Evolutionary conservation across 2,329 filamentous ascomycete genomes (phyloP).

Genomic region (Leptographium wingfieldii): DNA sequence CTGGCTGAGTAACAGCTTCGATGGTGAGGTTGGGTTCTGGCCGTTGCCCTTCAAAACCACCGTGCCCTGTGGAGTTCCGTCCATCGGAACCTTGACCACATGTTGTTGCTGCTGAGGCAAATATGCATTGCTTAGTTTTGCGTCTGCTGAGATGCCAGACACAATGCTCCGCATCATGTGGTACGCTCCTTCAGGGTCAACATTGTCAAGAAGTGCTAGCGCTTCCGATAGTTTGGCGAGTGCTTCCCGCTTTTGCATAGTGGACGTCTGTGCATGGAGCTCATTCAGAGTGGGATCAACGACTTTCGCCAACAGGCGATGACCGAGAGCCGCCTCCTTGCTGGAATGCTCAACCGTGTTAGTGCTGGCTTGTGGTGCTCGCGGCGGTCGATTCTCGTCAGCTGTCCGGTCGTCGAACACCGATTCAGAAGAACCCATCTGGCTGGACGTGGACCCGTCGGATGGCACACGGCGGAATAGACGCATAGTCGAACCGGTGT

Average conservation of each 20-base stretch:
- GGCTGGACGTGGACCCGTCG: slow-evolving; percentile 41
- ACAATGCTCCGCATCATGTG: slow-evolving; percentile 70
- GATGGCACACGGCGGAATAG: slow-evolving; percentile 80
- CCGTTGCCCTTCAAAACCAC: slow-evolving; percentile 43
- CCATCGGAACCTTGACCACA: slow-evolving; percentile 22
- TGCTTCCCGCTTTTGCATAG: slow-evolving; percentile 61
- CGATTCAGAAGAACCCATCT: slow-evolving; percentile 14
- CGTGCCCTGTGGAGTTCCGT: slow-evolving; percentile 39
- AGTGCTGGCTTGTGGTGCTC: slow-evolving; percentile 19
- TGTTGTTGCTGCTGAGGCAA: slow-evolving; percentile 20
- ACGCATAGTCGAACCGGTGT: slow-evolving; percentile 80
- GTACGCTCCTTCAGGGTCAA: slow-evolving; percentile 84
- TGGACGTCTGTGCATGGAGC: slow-evolving; percentile 65
- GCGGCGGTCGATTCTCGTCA: slow-evolving; percentile 51
- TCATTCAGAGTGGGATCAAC: slow-evolving; percentile 77
- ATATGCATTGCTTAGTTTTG: slow-evolving; percentile 45
- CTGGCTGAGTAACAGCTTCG: slow-evolving; percentile 64
- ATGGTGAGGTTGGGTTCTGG: slow-evolving; percentile 25
- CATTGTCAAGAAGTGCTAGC: slow-evolving; percentile 68
- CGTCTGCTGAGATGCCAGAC: slow-evolving; percentile 57
- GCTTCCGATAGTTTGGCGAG: slow-evolving; percentile 75
- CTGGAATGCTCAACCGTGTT: slow-evolving; percentile 39
- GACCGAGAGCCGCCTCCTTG: slow-evolving; percentile 75
- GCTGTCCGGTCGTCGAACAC: slow-evolving; percentile 12
- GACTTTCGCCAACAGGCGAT: slow-evolving; percentile 67